Evolutionary conservation across 2,329 filamentous ascomycete species (phyloP), one percentile per base, ranked within the genome.

Genomic region (Paracorniculantispora psalliotae): DNA sequence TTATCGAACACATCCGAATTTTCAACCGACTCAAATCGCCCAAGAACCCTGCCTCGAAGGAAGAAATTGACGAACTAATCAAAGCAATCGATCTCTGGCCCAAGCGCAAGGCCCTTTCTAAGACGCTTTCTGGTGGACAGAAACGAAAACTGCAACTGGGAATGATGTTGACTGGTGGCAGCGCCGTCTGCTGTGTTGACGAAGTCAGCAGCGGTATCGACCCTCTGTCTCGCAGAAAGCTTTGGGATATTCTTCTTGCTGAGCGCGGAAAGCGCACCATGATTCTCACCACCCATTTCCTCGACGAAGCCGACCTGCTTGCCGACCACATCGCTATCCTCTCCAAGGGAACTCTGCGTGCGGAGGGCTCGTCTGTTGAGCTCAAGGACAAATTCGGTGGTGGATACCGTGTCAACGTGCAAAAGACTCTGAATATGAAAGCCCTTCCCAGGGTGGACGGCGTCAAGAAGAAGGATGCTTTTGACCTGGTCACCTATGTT

Each of bases 161-260:
- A 5, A 93, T 96, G 85, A 96, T 96, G 91, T 86, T 97, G 65
- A 96, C 91, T 3, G 92, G 93, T 62, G 92, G 91, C 12, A 93
- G 89, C 62, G 85, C 85, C 25, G 87, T 97, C 0, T 96, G 92
- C 73, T 94, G 91, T 67, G 86, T 97, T 6, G 92, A 97, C 65
- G 93, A 97, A 72, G 91, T 96, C 15, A 92, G 89, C 41, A 92
- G 88, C 61, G 93, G 92, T 15, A 80, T 97, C 21, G 92, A 97
- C 68, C 92, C 93, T 0, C 77, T 97, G 1, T 92, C 89, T 21
- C 81, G 93, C 57, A 79, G 92, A 28, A 96, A 96, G 74, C 90
- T 97, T 25, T 97, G 92, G 92, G 91, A 96, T 65, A 97, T 97
- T 61, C 78, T 97, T 23, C 78, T 96, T 13, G 89, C 89, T 1